These are phyloP conservation scores for Fistulina hepatica DNA, from an alignment of 1,284 basidiomycete genomes.

Conservation along the genomic window DNA sequence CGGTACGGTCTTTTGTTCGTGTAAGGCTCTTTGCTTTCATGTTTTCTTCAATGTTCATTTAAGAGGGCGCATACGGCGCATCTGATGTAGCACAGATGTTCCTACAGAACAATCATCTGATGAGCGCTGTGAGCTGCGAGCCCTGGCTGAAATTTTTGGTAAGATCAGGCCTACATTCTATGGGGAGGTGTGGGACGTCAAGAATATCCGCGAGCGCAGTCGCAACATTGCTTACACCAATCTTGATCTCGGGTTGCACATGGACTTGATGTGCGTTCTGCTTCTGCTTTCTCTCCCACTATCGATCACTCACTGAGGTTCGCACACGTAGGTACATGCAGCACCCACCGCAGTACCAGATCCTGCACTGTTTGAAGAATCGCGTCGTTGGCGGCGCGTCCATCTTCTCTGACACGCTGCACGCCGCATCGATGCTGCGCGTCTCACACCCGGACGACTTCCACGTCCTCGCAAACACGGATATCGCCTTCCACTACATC, in stretches of 20 bases:
- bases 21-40: conserved; percentile 5
- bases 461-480: conserved; percentile 46
- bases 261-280: conserved; percentile 74
- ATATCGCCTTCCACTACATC: conserved; percentile 83
- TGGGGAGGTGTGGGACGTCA: conserved; percentile 85
- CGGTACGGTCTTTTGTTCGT: conserved; percentile 49
- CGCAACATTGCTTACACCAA: conserved; percentile 95
- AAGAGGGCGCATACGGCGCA: neutral
- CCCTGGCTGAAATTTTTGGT: conserved; percentile 59
- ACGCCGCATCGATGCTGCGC: conserved; percentile 55
- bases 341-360: conserved; percentile 83
- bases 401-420: conserved; percentile 79
- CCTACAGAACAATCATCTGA: conserved; percentile 33
- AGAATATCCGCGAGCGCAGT: conserved; percentile 60
- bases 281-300: neutral
- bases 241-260: conserved; percentile 81
- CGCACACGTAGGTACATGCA: conserved; percentile 73
- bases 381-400: conserved; percentile 78
- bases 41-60: neutral
- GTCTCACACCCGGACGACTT: conserved; percentile 43
- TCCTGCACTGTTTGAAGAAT: conserved; percentile 83
- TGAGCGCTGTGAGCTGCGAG: conserved; percentile 52
- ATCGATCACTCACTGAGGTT: neutral
- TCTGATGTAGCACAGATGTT: conserved; percentile 21
- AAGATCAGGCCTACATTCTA: conserved; percentile 86